These are phyloP conservation scores for Triticum monococcum DNA, from an alignment of 176 grass and related monocot genomes.

Conservation along the genomic window DNA sequence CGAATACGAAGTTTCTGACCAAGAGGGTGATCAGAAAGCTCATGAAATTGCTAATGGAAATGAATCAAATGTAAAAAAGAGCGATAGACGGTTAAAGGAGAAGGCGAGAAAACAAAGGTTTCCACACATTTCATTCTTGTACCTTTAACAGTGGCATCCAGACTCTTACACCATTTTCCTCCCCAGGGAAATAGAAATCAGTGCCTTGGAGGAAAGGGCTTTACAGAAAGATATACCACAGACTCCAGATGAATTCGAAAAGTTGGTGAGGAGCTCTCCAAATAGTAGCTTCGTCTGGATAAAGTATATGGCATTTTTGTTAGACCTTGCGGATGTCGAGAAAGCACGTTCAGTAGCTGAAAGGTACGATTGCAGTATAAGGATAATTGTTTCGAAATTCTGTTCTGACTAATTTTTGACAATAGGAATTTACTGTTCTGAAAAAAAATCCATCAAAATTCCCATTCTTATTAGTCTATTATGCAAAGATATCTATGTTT, in stretches of 20 bases:
- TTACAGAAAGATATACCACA: conserved; percentile 69
- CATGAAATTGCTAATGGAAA: conserved; percentile 29
- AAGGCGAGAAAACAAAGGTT: conserved; percentile 82
- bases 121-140: conserved; percentile 31
- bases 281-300: conserved; percentile 96
- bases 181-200: conserved; percentile 85
- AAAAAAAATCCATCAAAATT: background rate
- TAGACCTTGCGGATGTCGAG: conserved; percentile 75
- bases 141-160: background rate
- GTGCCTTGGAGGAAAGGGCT: conserved; percentile 79
- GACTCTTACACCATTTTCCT: conserved; percentile 17
- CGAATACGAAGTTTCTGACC: conserved; percentile 75
- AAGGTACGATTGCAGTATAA: conserved; percentile 47
- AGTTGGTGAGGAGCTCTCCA: conserved; percentile 84
- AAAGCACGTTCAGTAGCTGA: conserved; percentile 83
- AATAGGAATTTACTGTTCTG: background rate
- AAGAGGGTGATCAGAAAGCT: conserved; percentile 46
- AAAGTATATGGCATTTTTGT: conserved; percentile 87
- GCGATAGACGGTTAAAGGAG: conserved; percentile 60
- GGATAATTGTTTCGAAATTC: background rate
- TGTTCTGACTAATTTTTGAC: background rate
- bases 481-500: background rate
- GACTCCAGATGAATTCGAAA: conserved; percentile 92
- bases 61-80: conserved; percentile 54
- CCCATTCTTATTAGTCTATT: background rate